Percentiles rank a stretch among this genome's conserved stretches.
Conservation (phyloP, 306 rosid genomes). For the Pyrus communis region DNA sequence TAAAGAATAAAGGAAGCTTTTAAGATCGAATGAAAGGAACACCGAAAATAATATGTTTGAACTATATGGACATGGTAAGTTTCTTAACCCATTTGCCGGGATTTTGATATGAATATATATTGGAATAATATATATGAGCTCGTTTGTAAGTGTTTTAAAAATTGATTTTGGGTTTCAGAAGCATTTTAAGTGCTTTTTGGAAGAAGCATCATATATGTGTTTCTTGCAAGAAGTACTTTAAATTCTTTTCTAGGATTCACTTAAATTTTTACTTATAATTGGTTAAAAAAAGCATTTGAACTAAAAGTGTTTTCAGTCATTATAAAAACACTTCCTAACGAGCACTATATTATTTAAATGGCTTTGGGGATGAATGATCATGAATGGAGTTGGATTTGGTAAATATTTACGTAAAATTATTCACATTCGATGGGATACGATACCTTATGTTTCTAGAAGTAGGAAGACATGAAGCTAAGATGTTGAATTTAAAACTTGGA, state of each 20-base stretch:
- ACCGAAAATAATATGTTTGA: too few relatives aligned
- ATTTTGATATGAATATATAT: background rate
- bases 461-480: background rate
- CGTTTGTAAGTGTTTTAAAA: too few relatives aligned
- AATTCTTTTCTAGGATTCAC: accelerated
- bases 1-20: too few relatives aligned
- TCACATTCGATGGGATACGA: background rate
- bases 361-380: background rate
- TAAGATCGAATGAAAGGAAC: too few relatives aligned
- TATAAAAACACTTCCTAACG: accelerated
- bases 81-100: background rate
- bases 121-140: background rate
- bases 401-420: background rate
- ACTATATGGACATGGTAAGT: background rate
- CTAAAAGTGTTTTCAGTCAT: too few relatives aligned
- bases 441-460: background rate
- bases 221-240: too few relatives aligned
- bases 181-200: accelerated
- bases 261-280: too few relatives aligned
- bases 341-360: background rate
- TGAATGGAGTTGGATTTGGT: background rate
- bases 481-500: background rate
- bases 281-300: too few relatives aligned
- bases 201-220: too few relatives aligned
- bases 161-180: too few relatives aligned